Conservation (phyloP, 2,329 filamentous ascomycete genomes). For the Didymella exigua region DNA sequence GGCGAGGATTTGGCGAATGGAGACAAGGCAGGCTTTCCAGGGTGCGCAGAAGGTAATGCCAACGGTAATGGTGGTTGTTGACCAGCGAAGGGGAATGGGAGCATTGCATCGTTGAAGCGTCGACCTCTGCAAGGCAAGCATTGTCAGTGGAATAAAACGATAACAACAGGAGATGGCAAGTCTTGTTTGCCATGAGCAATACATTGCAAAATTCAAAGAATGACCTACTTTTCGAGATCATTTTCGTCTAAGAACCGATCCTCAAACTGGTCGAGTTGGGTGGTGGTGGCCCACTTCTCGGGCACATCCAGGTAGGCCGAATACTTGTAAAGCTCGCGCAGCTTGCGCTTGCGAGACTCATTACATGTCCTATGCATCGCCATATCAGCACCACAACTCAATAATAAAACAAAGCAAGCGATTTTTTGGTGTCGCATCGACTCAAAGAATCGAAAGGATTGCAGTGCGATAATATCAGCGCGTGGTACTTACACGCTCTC, state of each 20-base stretch:
- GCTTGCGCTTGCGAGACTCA: slow-evolving; percentile 86
- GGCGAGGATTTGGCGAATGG: slow-evolving; percentile 30
- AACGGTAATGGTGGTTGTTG: slow-evolving; percentile 33
- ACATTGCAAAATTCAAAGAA: background rate
- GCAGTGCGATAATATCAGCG: slow-evolving; percentile 41
- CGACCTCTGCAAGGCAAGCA: slow-evolving; percentile 55
- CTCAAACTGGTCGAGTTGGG: slow-evolving; percentile 58
- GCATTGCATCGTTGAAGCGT: slow-evolving; percentile 61
- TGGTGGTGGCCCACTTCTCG: slow-evolving; percentile 61
- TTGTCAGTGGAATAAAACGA: slow-evolving; percentile 40
- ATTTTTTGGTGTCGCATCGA: slow-evolving; percentile 50
- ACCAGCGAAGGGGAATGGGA: slow-evolving; percentile 49
- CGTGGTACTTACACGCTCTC: slow-evolving; percentile 52
- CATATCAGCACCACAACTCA: slow-evolving; percentile 47
- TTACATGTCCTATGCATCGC: slow-evolving; percentile 56
- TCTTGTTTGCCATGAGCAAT: background rate
- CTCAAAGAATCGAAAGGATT: slow-evolving; percentile 29
- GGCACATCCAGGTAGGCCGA: slow-evolving; percentile 57
- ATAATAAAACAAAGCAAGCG: slow-evolving; percentile 47
- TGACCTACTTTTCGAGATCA: slow-evolving; percentile 61
- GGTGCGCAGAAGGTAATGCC: slow-evolving; percentile 31
- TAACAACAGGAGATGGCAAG: slow-evolving; percentile 18
- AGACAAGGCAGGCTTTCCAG: slow-evolving; percentile 22
- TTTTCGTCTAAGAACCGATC: slow-evolving; percentile 62
- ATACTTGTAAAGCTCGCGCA: slow-evolving; percentile 84